A percentile compares a stretch with the other conserved stretches of the same genome.
These are phyloP conservation scores for Annulohypoxylon nitens DNA, from an alignment of 495 filamentous ascomycete species.

Conservation along the genomic window DNA sequence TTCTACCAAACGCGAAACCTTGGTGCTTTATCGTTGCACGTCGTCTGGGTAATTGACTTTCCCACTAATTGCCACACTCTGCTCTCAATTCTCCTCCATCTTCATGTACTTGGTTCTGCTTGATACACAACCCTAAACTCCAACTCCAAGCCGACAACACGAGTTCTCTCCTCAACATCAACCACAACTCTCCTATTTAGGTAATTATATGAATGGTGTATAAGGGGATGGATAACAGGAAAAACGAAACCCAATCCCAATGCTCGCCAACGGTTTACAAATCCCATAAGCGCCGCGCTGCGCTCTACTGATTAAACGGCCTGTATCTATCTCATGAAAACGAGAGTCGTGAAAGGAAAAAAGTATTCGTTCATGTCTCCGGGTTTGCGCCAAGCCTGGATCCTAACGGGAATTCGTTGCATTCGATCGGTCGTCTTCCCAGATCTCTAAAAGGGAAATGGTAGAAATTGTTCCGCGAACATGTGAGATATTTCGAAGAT, in stretches of 20 bases:
- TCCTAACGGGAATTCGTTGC: slow-evolving; percentile 34
- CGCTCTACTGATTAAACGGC: slow-evolving; percentile 53
- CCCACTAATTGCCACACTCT: slow-evolving; percentile 45
- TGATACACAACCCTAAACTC: slow-evolving; percentile 36
- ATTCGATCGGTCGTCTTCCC: slow-evolving; percentile 29
- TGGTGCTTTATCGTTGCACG: slow-evolving; percentile 37
- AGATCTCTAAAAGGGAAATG: slow-evolving; percentile 21
- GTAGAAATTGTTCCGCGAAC: slow-evolving; percentile 28
- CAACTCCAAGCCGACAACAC: slow-evolving; percentile 10
- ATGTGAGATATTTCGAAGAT: slow-evolving; percentile 13
- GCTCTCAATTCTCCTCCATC: slow-evolving; percentile 2
- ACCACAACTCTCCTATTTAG: slow-evolving; percentile 26
- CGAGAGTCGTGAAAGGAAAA: slow-evolving; percentile 54
- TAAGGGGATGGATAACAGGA: slow-evolving; percentile 48
- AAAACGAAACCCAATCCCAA: slow-evolving; percentile 51
- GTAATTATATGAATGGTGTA: slow-evolving; percentile 54
- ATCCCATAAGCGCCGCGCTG: slow-evolving; percentile 54
- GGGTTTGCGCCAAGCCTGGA: slow-evolving; percentile 39
- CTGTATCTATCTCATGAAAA: slow-evolving; percentile 54
- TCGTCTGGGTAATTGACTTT: slow-evolving; percentile 39
- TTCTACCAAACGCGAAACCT: slow-evolving; percentile 48
- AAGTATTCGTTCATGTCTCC: slow-evolving; percentile 48
- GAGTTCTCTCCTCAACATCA: slow-evolving; percentile 2
- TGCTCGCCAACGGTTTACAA: slow-evolving; percentile 51
- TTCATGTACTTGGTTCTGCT: slow-evolving; percentile 40